Evolutionary conservation across 305 asterid genomes (phyloP), one percentile per base, ranked within the genome.

Genomic region (Withania somnifera): DNA sequence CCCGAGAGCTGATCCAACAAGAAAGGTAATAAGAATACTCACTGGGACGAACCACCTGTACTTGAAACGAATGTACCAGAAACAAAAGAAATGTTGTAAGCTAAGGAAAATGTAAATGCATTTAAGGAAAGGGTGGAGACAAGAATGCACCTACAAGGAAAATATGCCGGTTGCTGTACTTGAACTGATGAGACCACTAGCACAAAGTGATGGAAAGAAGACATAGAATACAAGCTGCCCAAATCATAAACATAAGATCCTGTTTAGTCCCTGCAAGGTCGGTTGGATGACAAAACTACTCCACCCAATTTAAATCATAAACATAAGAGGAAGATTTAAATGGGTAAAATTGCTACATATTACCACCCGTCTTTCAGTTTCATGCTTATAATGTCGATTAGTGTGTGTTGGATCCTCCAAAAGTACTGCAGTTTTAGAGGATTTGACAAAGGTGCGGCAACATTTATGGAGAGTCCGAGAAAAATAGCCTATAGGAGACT

Each of bases 1-100:
- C n/a, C 91, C 91, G 32, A 86, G 87, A 28, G 84, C 83, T 24
- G 89, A 86, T 15, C 89, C 89, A 51, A 88, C 66, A 50, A 84
- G 54, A 66, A 71, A 83, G 5, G 91, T 84, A 50, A 88, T 81
- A 57, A 86, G 87, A 50, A 84, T 79, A 76, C 87, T 88, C 85
- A 86, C 86, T 1, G 88, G 88, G 17, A 84, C 84, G 68, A 88
- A 88, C 91, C 91, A 88, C 86, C 91, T 86, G 81, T 54, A 79
- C 45, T 52, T 28, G 26, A 78, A 80, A 54, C 52, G 11, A 24
- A 32, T 11, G 38, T 47, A 77, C 22, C 30, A 78, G 64, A 61
- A 58, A 77, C 28, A 51, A 8, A 47, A 53, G 79, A 10, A 24
- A n/a, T 1, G 57, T 57, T 78, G 71, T 57, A 60, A 50, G 11